These are phyloP conservation scores for Verbena officinalis DNA, from an alignment of 257 asterid species.

Conservation along the genomic window DNA sequence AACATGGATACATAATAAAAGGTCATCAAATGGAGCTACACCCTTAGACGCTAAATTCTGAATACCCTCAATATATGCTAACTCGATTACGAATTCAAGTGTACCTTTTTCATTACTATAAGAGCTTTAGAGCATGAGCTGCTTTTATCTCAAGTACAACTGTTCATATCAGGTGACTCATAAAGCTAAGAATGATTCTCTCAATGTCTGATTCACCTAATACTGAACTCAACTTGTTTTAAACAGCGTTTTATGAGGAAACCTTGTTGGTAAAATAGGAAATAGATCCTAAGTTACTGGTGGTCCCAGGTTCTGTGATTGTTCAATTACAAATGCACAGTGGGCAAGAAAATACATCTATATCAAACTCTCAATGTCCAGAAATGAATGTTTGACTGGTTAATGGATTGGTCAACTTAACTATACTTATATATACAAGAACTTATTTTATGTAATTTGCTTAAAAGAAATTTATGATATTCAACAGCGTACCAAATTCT, in stretches of 20 bases:
- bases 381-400: too few species aligned
- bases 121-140: constrained; percentile 5
- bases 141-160: not conserved
- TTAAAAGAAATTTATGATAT: too few species aligned
- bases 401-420: too few species aligned
- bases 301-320: too few species aligned
- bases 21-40: constrained; percentile 6
- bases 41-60: constrained; percentile 3
- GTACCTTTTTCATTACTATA: not conserved
- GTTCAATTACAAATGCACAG: too few species aligned
- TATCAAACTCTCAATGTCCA: too few species aligned
- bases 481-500: too few species aligned
- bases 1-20: too few species aligned
- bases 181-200: not conserved
- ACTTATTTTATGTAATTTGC: too few species aligned
- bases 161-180: not conserved
- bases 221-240: not conserved
- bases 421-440: too few species aligned
- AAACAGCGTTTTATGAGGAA: constrained; percentile 4
- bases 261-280: not conserved
- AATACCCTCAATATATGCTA: constrained; percentile 14
- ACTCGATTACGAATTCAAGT: not conserved
- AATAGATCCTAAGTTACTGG: too few species aligned
- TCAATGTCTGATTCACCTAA: not conserved
- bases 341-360: too few species aligned